Evolutionary conservation across 768 basidiomycete genomes (phyloP), one percentile per base, ranked within the genome.

Genomic region (Mycena venus): DNA sequence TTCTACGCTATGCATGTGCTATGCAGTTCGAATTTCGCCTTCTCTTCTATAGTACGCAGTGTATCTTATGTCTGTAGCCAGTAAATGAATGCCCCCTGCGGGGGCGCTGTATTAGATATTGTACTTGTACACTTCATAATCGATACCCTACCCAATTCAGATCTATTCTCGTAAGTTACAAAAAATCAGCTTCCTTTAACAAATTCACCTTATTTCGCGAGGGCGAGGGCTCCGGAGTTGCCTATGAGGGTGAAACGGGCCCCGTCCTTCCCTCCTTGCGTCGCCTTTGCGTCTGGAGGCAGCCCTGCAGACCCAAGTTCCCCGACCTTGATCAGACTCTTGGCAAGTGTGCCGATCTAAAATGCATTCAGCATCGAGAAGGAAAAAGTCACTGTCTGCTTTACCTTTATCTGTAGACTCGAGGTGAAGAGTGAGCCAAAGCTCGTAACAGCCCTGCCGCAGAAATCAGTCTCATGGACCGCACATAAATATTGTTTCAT

Each of bases 261-360:
- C 9, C 78, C 87, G 1, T 83, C 83, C 47, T 80, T 79, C 3
- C 84, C 87, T 32, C 73, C 84, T 77, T 87, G 85, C 17, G 81
- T 82, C 3, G 91, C 88, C 2, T 82, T 79, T 0, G 86, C 87
- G 23, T 80, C 80, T 21, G 87, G 51, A 0, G 91, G 88, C 12
- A 94, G 83, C 1, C 76, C 82, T 0, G 86, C 79, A 0, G 90
- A 88, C 1, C 93, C 93, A 3, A 92, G 80, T 19, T 81, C 83
- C 1, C 93, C 92, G 1, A 90, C 92, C 29, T 84, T 77, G 27
- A 84, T 83, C 7, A 92, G 85, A n/a, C 90, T 87, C 77, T 86
- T 90, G 3, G 87, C 92, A 5, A 94, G 85, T 2, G 84, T 83
- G 1, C 86, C 75, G 2, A 93, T 83, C 91, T 94, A 67, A 31